Evolutionary conservation across 306 rosid genomes (phyloP), one percentile per base, ranked within the genome.

Genomic region (Casuarina cunninghamiana): DNA sequence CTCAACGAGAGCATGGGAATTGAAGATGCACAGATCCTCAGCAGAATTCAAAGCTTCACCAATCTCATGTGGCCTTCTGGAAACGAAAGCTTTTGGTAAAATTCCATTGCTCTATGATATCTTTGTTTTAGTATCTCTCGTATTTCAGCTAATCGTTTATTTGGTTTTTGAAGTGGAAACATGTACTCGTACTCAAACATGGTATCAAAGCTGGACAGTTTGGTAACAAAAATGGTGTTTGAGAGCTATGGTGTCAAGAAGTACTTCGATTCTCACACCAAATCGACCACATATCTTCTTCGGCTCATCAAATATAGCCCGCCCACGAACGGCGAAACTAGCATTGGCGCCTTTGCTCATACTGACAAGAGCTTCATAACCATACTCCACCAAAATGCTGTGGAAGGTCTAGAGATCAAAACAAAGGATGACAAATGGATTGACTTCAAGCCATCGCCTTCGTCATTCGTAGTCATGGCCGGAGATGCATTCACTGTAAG

Each of bases 11-110:
- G 78, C 79, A 13, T 85, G 54, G 83, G 60, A 7, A 78, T 85
- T 37, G 73, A 39, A 5, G 66, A 78, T 38, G 46, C 76, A 2
- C 10, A 50, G 5, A 26, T 50, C 60, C 55, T 58, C 2, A 63
- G 72, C 55, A 69, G 46, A 17, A 62, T 32, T 54, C 15, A 72
- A 2, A 46, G 16, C 16, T 81, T 81, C 80, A 62, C 79, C 0
- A 73, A 72, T 17, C 80, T 69, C 77, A 62, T 81, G 72, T 85
- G 85, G 83, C 83, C 88, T 32, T 5, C 75, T 43, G 81, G 88
- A 44, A 78, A 85, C 46, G 17, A 51, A 5, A 45, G 6, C 1
- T 75, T 81, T 41, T 76, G 85, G 88, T 84, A 84, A 15, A 53
- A 26, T 26, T 26, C 32, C 32, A 26, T 26, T 26, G 32, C 32